These are phyloP conservation scores for Camelina sativa DNA, from an alignment of 345 rosid species.

Conservation along the genomic window DNA sequence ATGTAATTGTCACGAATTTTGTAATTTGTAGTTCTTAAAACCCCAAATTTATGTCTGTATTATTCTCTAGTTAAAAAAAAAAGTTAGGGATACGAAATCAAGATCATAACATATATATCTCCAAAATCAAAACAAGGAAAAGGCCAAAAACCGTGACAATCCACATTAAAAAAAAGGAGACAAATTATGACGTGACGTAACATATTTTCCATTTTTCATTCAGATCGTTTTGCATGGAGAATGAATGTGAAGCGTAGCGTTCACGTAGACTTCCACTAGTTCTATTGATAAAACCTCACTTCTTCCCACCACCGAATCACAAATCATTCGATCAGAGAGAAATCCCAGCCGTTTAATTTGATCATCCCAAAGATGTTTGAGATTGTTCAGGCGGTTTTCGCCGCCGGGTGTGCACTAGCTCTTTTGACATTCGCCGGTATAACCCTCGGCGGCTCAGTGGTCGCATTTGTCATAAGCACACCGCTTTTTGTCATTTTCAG, in stretches of 20 bases:
- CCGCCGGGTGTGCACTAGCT: slow-evolving; percentile 61
- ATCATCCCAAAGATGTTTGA: slow-evolving; percentile 32
- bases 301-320: slow-evolving; percentile 18
- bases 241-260: slow-evolving; percentile 33
- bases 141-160: slow-evolving; percentile 25
- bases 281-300: slow-evolving; percentile 22
- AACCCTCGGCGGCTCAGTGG: slow-evolving; percentile 60
- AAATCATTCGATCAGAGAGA: neutral
- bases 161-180: neutral
- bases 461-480: slow-evolving; percentile 63
- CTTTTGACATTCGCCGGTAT: slow-evolving; percentile 63
- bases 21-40: too few species aligned
- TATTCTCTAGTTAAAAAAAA: neutral
- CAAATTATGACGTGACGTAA: slow-evolving; percentile 28
- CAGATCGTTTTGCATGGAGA: slow-evolving; percentile 34
- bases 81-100: neutral
- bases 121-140: neutral
- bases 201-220: slow-evolving; percentile 4
- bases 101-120: neutral
- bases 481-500: slow-evolving; percentile 78
- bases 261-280: slow-evolving; percentile 30
- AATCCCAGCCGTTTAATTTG: slow-evolving; percentile 19
- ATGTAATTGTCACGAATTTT: neutral
- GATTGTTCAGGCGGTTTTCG: slow-evolving; percentile 27
- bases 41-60: neutral